A percentile compares a stretch with the other conserved stretches of the same genome.
These are phyloP conservation scores for Aureobasidium leucospermi DNA, from an alignment of 2,329 filamentous ascomycete genomes.

Conservation along the genomic window DNA sequence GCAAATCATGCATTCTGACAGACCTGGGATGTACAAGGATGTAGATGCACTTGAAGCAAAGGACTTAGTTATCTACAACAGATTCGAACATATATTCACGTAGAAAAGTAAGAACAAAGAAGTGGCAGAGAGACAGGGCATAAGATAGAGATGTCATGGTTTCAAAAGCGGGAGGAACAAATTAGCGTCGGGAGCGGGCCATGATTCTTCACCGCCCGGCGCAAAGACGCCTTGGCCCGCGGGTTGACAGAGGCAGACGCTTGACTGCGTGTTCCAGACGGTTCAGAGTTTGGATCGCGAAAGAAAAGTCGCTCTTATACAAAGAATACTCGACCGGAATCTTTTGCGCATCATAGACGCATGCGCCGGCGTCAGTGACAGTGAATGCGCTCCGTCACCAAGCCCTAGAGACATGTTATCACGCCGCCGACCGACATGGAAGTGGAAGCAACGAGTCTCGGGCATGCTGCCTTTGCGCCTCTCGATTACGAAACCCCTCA, in stretches of 20 bases:
- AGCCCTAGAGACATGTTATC: slow-evolving; percentile 13
- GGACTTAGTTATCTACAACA: too few species aligned
- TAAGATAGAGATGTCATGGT: not conserved
- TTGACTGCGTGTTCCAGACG: slow-evolving; percentile 1
- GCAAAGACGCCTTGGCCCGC: not conserved
- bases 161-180: not conserved
- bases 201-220: slow-evolving; percentile 7
- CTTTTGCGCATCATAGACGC: not conserved
- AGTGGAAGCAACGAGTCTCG: slow-evolving; percentile 14
- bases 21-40: too few species aligned
- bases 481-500: slow-evolving; percentile 1
- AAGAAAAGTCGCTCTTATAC: slow-evolving; percentile 4
- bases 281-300: slow-evolving; percentile 7
- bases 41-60: too few species aligned
- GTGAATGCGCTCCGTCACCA: slow-evolving; percentile 7
- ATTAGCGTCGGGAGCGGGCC: not conserved
- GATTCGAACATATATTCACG: too few species aligned
- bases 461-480: slow-evolving; percentile 12
- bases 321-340: not conserved
- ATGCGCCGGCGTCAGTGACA: not conserved
- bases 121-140: not conserved
- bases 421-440: slow-evolving; percentile 12
- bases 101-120: too few species aligned
- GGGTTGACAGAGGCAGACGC: not conserved
- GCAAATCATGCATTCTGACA: not conserved